Evolutionary conservation across 805 yeast genomes (phyloP).

Genomic region (Hanseniaspora guilliermondii): DNA sequence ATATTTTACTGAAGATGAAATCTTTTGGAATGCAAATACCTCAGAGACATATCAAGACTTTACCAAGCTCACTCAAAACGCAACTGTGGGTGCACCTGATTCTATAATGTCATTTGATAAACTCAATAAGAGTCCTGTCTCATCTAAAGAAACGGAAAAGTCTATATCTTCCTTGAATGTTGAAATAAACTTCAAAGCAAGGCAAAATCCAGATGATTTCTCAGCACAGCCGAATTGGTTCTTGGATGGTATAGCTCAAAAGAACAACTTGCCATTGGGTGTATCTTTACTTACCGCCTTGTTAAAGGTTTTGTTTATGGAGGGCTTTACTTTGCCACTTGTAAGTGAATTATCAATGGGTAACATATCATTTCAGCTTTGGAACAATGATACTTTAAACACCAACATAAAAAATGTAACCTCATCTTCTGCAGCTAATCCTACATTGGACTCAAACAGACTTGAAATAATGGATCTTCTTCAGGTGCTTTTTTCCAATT

Average conservation of each 20-base stretch:
- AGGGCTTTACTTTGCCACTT: constrained; percentile 22
- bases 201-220: neutral
- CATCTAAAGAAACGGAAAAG: constrained; percentile 17
- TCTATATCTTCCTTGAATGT: constrained; percentile 14
- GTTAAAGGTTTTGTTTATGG: constrained; percentile 22
- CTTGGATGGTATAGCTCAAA: constrained; percentile 16
- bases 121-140: neutral
- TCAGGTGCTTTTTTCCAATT: constrained; percentile 46
- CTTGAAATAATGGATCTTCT: constrained; percentile 54
- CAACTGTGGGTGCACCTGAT: constrained; percentile 21
- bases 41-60: constrained; percentile 14
- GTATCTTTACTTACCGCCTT: constrained; percentile 22
- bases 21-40: constrained; percentile 35
- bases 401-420: neutral
- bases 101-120: constrained; percentile 18
- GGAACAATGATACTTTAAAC: constrained; percentile 66
- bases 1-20: constrained; percentile 16
- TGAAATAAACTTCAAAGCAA: constrained; percentile 11
- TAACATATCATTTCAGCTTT: constrained; percentile 31
- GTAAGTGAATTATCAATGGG: constrained; percentile 22
- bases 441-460: constrained; percentile 48
- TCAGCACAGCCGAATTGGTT: constrained; percentile 8
- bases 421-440: constrained; percentile 27
- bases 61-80: constrained; percentile 16
- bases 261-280: constrained; percentile 27